Conservation (phyloP, 371 early-diverging fungal genomes). For the Vairimorpha ceranae region DNA sequence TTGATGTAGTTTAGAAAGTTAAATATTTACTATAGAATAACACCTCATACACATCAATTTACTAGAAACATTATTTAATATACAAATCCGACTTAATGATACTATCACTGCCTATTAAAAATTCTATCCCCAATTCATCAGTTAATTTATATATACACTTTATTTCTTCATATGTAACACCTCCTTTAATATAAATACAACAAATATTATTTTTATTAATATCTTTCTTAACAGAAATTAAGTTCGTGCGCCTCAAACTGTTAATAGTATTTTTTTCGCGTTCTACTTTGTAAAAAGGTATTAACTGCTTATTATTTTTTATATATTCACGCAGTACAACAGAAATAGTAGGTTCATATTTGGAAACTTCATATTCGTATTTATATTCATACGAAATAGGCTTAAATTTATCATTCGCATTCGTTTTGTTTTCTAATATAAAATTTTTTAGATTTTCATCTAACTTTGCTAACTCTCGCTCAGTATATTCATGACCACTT, state of each 20-base stretch:
- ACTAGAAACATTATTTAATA: too few species aligned
- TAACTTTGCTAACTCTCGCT: constrained; percentile 32
- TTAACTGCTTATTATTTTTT: constrained; percentile 39
- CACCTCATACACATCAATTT: too few species aligned
- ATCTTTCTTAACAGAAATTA: constrained; percentile 43
- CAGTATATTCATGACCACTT: constrained; percentile 23
- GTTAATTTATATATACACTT: constrained; percentile 49
- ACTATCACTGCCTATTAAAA: constrained; percentile 46
- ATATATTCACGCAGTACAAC: constrained; percentile 50
- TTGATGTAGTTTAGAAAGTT: too few species aligned
- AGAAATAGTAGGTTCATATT: constrained; percentile 56
- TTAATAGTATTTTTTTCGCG: constrained; percentile 13
- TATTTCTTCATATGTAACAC: constrained; percentile 53
- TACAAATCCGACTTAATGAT: constrained; percentile 31
- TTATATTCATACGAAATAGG: constrained; percentile 8
- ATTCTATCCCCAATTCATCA: constrained; percentile 45
- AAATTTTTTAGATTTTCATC: constrained; percentile 45
- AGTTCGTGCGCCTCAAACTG: constrained; percentile 49
- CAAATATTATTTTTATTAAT: constrained; percentile 10
- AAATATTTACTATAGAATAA: too few species aligned
- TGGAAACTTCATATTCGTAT: constrained; percentile 47
- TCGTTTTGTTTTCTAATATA: constrained; percentile 15
- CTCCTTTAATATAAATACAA: constrained; percentile 37
- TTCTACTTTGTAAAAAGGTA: constrained; percentile 24
- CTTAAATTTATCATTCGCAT: constrained; percentile 12